phyloP scores from a whole-genome alignment of 1,284 basidiomycete species.

The Sanguinoderma infundibulare region DNA sequence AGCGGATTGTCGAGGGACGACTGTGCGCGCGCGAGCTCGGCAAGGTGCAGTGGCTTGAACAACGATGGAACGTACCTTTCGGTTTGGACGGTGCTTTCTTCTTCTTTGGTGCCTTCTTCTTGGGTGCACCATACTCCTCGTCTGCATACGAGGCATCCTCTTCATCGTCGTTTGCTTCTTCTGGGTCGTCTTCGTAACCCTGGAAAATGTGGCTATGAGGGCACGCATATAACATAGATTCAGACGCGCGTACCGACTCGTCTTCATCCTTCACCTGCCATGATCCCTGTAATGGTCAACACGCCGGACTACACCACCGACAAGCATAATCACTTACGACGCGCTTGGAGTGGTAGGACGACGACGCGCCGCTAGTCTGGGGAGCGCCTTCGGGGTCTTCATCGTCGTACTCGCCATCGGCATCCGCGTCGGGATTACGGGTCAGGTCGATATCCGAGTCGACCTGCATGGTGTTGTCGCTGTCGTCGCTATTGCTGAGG shows the following conservation, averaged over 20 bases:
- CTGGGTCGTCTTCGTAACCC: slow-evolving; percentile 69
- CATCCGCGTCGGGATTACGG: slow-evolving; percentile 44
- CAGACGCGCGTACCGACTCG: slow-evolving; percentile 59
- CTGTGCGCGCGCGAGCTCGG: slow-evolving; percentile 32
- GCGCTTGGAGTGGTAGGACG: slow-evolving; percentile 36
- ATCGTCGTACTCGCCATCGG: slow-evolving; percentile 43
- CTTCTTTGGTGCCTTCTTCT: slow-evolving; percentile 69
- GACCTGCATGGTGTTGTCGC: slow-evolving; percentile 44
- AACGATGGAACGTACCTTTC: slow-evolving; percentile 52
- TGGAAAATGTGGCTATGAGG: slow-evolving; percentile 36
- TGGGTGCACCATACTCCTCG: slow-evolving; percentile 63
- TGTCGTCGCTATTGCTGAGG: slow-evolving; percentile 32
- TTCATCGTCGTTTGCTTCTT: slow-evolving; percentile 53
- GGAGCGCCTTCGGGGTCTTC: slow-evolving; percentile 33
- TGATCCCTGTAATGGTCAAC: slow-evolving; percentile 20
- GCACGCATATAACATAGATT: slow-evolving; percentile 26
- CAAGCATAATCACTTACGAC: slow-evolving; percentile 33
- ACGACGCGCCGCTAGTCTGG: slow-evolving; percentile 30
- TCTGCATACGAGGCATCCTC: slow-evolving; percentile 80
- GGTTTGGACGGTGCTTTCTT: slow-evolving; percentile 69
- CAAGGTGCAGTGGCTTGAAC: neutral
- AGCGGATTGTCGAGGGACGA: slow-evolving; percentile 48
- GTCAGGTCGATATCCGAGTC: slow-evolving; percentile 49
- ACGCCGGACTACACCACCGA: slow-evolving; percentile 20
- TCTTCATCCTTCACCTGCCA: slow-evolving; percentile 57